phyloP scores from a whole-genome alignment of 805 yeast genomes.

The Zygotorulaspora florentina region DNA sequence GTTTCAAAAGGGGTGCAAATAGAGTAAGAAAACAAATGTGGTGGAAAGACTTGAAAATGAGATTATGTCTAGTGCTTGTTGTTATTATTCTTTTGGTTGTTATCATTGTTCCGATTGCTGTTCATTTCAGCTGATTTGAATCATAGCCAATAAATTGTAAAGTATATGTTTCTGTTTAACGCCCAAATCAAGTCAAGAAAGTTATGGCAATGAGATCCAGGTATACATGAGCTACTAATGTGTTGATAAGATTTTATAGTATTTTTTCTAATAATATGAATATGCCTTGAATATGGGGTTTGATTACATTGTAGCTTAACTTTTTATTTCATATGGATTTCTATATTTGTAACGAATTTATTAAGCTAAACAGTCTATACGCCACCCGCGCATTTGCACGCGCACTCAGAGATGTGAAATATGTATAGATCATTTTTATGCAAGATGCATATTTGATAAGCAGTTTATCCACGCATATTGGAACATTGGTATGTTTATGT shows the following conservation, averaged over 20 bases:
- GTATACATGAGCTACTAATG: slow-evolving; percentile 1
- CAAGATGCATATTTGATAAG: no score
- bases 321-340: no score
- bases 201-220: neutral
- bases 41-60: slow-evolving; percentile 98
- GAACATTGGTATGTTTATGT: neutral
- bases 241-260: neutral
- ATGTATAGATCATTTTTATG: no score
- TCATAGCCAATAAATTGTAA: neutral
- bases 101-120: slow-evolving; percentile 87
- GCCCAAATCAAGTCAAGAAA: slow-evolving; percentile 2
- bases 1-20: slow-evolving; percentile 94
- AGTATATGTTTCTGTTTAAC: neutral
- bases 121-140: slow-evolving; percentile 57
- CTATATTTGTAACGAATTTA: no score
- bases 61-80: slow-evolving; percentile 78
- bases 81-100: slow-evolving; percentile 80
- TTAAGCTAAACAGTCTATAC: no score
- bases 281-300: neutral
- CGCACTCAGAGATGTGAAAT: no score
- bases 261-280: neutral
- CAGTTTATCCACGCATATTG: no score
- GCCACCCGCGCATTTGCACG: no score
- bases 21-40: slow-evolving; percentile 98
- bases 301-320: no score